Evolutionary conservation across 2,329 filamentous ascomycete genomes (phyloP), one percentile per base, ranked within the genome.

Genomic region (Fusarium incarnatum): DNA sequence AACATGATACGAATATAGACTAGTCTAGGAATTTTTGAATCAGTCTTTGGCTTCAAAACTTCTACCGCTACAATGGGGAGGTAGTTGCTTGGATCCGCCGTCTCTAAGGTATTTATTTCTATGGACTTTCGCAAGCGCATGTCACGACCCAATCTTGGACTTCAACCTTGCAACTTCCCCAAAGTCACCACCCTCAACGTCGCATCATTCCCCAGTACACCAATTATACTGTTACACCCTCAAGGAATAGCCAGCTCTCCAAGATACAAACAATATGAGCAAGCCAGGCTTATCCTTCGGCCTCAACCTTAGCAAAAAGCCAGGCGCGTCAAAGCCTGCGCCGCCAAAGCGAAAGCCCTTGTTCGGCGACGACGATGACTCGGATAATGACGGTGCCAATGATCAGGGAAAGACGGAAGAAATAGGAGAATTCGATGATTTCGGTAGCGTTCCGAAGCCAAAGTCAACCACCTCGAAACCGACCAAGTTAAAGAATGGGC

Each of bases 341-440:
- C 83, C 84, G 5, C 77, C 80, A 3, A 87, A 84, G 72, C 81
- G 84, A 71, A 89, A 86, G 75, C 81, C 85, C 2, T 83, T 88
- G 67, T 89, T 92, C 71, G 88, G 87, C 67, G 86, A 85, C 68
- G 85, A 76, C 67, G 85, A 75, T 67, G 85, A 75, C 65, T 87
- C 85, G 3, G 89, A 89, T 65, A 82, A 88, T 56, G 86, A 86
- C 47, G 72, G 75, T 16, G 44, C 76, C 8, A 71, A 74, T 20
- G 77, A 78, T 40, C 78, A 76, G 15, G 79, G 79, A 20, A 82
- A 83, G 53, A 79, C 82, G 23, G 85, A 90, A 70, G 83, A 86
- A 49, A 89, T 93, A 72, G 90, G 92, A 65, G 89, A 90, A 71
- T 82, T 92, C 57, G 85, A 88, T 67, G 85, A 86, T 53, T 82